Evolutionary conservation across 805 yeast species (phyloP).

Genomic region (Helenozyma baotianmanensis): DNA sequence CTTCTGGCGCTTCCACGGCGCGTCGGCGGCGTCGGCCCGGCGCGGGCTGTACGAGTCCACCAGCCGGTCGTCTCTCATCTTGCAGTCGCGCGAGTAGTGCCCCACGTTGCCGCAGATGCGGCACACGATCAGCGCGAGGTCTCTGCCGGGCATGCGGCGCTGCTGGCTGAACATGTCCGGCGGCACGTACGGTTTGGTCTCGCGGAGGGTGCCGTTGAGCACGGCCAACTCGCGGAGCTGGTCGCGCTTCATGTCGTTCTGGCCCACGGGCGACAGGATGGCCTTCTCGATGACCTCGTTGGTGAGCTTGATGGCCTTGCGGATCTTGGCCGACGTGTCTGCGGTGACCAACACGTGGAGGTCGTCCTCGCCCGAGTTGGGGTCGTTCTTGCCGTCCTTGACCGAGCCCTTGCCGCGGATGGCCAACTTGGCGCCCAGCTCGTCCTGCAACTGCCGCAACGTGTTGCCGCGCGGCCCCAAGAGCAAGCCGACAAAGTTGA

Average conservation of each 20-base stretch:
- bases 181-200: conserved; percentile 56
- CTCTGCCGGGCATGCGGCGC: conserved; percentile 29
- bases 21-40: conserved; percentile 11
- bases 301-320: conserved; percentile 68
- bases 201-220: conserved; percentile 89
- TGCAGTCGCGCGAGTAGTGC: conserved; percentile 87
- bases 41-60: conserved; percentile 4
- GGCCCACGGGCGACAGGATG: conserved; percentile 85
- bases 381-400: conserved; percentile 69
- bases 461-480: conserved; percentile 97
- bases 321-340: conserved; percentile 72
- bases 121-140: conserved; percentile 59
- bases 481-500: conserved; percentile 86
- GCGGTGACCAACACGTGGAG: conserved; percentile 85
- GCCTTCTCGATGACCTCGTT: conserved; percentile 78
- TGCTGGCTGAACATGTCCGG: conserved; percentile 32
- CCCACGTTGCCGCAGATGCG: conserved; percentile 77
- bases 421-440: conserved; percentile 85
- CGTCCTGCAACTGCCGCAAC: conserved; percentile 69
- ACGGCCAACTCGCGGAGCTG: conserved; percentile 91
- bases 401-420: conserved; percentile 95
- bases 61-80: conserved; percentile 23
- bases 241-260: conserved; percentile 83
- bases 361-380: conserved; percentile 49
- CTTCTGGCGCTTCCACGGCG: conserved; percentile 25